These are phyloP conservation scores for Porphyridium purpureum DNA, from an alignment of 23 red algal genomes.

Conservation along the genomic window DNA sequence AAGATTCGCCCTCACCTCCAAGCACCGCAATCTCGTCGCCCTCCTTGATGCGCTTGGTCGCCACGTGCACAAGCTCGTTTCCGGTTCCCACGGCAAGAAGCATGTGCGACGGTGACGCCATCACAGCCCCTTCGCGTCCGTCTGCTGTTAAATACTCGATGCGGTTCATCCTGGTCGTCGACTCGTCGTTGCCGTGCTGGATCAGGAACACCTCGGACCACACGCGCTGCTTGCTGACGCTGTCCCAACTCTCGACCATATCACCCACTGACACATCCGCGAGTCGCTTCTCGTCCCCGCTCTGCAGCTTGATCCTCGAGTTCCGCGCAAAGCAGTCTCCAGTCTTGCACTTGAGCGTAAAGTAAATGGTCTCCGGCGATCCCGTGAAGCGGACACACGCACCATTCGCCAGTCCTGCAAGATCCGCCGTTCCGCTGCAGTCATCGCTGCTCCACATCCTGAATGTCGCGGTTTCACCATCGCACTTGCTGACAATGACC, in stretches of 20 bases:
- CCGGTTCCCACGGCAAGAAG: not conserved
- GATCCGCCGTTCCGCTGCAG: not conserved
- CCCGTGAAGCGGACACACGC: too few relatives aligned
- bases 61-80: not conserved
- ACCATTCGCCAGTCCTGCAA: too few relatives aligned
- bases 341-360: not conserved
- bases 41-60: not conserved
- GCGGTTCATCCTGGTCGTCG: not conserved
- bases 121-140: not conserved
- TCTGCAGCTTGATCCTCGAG: not conserved
- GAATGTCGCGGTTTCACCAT: not conserved
- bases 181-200: not conserved
- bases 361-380: constrained; percentile 1
- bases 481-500: not conserved
- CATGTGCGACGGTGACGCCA: not conserved
- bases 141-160: not conserved
- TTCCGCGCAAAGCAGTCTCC: not conserved
- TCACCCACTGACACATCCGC: not conserved
- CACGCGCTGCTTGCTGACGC: not conserved
- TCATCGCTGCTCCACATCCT: not conserved
- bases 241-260: not conserved
- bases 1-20: not conserved
- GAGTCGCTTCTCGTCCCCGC: not conserved
- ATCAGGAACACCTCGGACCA: not conserved
- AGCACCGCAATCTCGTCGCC: not conserved